A percentile compares a stretch with the other conserved stretches of the same genome.
Conservation (phyloP, 352 stramenopile genomes). For the Pythium dissotocum region DNA sequence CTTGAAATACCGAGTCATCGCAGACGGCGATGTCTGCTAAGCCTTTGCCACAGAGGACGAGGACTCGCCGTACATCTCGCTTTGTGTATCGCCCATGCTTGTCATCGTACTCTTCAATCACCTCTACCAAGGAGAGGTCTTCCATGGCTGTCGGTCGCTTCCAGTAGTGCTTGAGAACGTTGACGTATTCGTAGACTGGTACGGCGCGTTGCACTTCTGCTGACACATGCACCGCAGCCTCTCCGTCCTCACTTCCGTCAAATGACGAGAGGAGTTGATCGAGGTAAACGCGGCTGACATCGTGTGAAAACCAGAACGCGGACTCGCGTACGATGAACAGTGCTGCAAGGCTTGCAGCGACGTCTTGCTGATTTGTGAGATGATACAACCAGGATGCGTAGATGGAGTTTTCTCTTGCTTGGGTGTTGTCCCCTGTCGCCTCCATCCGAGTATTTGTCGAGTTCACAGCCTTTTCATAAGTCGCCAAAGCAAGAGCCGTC, state of each 20-base stretch:
- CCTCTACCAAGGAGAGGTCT: not conserved
- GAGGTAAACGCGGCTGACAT: not conserved
- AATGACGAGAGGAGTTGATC: constrained; percentile 8
- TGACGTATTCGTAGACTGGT: not conserved
- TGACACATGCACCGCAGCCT: not conserved
- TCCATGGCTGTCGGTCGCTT: constrained; percentile 1
- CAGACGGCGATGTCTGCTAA: constrained; percentile 1
- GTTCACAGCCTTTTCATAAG: not conserved
- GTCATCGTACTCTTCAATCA: not conserved
- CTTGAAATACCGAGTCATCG: constrained; percentile 5
- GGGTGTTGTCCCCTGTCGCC: not conserved
- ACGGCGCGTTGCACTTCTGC: not conserved
- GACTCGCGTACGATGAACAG: constrained; percentile 9
- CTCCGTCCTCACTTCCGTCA: not conserved
- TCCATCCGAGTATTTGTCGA: not conserved
- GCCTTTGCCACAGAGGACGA: constrained; percentile 1
- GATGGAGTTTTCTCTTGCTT: not conserved
- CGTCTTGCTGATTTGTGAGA: constrained; percentile 4
- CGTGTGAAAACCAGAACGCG: constrained; percentile 11
- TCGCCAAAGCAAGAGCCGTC: constrained; percentile 1
- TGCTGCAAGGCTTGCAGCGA: not conserved
- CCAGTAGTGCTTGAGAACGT: constrained; percentile 9
- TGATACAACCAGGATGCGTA: constrained; percentile 3
- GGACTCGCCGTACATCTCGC: not conserved
- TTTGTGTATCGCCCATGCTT: not conserved